Evolutionary conservation across 2,329 filamentous ascomycete genomes (phyloP), one percentile per base, ranked within the genome.

Genomic region (Sporothrix luriei): DNA sequence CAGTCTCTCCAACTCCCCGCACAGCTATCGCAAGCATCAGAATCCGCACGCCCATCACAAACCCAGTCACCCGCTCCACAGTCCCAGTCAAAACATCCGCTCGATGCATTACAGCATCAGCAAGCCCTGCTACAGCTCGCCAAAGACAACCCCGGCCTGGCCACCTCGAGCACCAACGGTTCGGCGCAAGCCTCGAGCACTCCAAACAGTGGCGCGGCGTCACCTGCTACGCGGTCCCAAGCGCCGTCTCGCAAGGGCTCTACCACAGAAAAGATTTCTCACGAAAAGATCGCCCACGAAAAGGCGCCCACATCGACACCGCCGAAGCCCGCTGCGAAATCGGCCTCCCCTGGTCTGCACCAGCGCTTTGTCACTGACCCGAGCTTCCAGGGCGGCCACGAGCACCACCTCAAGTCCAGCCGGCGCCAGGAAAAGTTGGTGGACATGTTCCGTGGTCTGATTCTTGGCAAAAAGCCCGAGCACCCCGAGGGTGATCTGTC

Each of bases 361-460:
- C 81, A 84, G 72, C 85, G 87, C 73, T 90, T 87, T 76, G 79
- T 84, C 38, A 66, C 81, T 55, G 82, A 83, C 69, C 73, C 82
- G 26, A 83, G 85, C 6, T 79, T 81, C 7, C 82, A 90, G 72
- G 91, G 92, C 73, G 86, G 88, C 48, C 95, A 99, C 76, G 90
- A 91, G 76, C 95, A 99, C 78, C 88, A 92, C 75, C 88, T 99
- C 73, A 95, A 92, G 81, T 94, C 92, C 72, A 91, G 92, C 71
- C 93, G 92, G 78, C 88, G 95, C 70, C 94, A 99, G 79, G 94
- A 99, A 80, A 98, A 97, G 81, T 84, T 99, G 69, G 90, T 91
- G 24, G 93, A 96, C 78, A 92, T 98, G 88, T 90, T 97, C 80
- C 91, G 93, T 74, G 90, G 90, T 74, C 87, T 97, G 75, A 85